phyloP scores from a whole-genome alignment of 768 basidiomycete genomes.

The Mycena indigotica region DNA sequence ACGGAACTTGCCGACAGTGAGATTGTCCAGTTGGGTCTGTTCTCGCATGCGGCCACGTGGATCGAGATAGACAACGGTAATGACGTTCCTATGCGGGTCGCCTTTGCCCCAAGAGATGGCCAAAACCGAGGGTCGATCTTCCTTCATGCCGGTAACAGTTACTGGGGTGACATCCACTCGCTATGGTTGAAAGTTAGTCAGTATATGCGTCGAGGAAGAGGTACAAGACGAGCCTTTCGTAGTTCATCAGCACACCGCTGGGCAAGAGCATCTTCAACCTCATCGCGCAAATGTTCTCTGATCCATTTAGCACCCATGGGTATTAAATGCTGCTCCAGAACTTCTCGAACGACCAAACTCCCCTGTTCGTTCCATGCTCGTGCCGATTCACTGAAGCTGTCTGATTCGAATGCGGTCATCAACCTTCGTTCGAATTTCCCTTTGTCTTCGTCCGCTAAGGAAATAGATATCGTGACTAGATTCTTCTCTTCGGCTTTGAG shows the following conservation, averaged over 20 bases:
- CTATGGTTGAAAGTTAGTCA: conserved; percentile 51
- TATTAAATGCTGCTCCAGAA: conserved; percentile 78
- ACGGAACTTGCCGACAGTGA: conserved; percentile 66
- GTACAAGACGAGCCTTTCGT: conserved; percentile 58
- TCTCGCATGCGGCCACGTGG: conserved; percentile 90
- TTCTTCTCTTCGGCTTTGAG: conserved; percentile 89
- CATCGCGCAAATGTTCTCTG: conserved; percentile 84
- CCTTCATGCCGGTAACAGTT: conserved; percentile 61
- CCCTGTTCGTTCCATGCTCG: conserved; percentile 92
- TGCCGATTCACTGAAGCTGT: conserved; percentile 81
- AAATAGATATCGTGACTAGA: conserved; percentile 76
- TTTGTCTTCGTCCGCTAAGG: conserved; percentile 61
- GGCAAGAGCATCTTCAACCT: conserved; percentile 85
- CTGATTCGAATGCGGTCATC: conserved; percentile 81
- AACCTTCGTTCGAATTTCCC: conserved; percentile 73
- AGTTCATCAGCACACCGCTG: conserved; percentile 66
- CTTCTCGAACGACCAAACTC: conserved; percentile 73
- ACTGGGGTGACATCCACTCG: conserved; percentile 84
- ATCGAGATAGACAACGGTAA: conserved; percentile 83
- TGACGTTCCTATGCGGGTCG: conserved; percentile 88
- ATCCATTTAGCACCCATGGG: conserved; percentile 87
- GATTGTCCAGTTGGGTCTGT: conserved; percentile 84
- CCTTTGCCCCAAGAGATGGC: conserved; percentile 95
- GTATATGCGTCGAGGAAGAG: conserved; percentile 13
- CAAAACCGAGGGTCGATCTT: conserved; percentile 77